A percentile compares a stretch with the other conserved stretches of the same genome.
Evolutionary conservation across 768 basidiomycete genomes (phyloP).

Genomic region (Leccinum subtestaceum): DNA sequence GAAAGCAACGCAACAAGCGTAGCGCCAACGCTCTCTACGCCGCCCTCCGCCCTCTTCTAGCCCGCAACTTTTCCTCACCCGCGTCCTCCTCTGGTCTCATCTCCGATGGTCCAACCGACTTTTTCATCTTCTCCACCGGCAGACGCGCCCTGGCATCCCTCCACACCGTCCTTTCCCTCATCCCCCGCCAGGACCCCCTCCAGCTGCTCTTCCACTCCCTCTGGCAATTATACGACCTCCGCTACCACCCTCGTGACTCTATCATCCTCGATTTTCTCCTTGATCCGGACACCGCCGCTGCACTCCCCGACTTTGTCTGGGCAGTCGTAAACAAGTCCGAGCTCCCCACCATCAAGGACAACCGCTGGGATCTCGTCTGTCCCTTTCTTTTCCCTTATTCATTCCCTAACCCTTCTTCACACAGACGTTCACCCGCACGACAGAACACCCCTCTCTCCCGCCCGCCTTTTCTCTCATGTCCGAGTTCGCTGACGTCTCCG

Average conservation of each 20-base stretch:
- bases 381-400: background rate
- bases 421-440: slow-evolving; percentile 85
- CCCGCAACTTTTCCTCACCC: slow-evolving; percentile 75
- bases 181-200: slow-evolving; percentile 81
- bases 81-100: slow-evolving; percentile 48
- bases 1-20: slow-evolving; percentile 54
- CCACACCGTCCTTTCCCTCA: slow-evolving; percentile 74
- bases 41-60: slow-evolving; percentile 55
- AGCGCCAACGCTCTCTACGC: slow-evolving; percentile 66
- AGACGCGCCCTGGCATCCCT: slow-evolving; percentile 72
- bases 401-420: slow-evolving; percentile 5
- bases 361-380: slow-evolving; percentile 86
- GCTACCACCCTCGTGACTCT: slow-evolving; percentile 65
- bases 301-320: slow-evolving; percentile 73
- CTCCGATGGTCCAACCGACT: slow-evolving; percentile 73
- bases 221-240: slow-evolving; percentile 70
- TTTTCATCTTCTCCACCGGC: slow-evolving; percentile 85
- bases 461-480: slow-evolving; percentile 71
- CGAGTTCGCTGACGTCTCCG: slow-evolving; percentile 85
- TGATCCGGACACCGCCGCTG: slow-evolving; percentile 34
- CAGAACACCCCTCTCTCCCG: slow-evolving; percentile 63
- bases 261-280: slow-evolving; percentile 81
- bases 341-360: slow-evolving; percentile 60
- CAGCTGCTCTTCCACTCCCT: slow-evolving; percentile 60
- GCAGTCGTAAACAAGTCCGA: slow-evolving; percentile 81